These are phyloP conservation scores for Cyclocybe aegerita DNA, from an alignment of 768 basidiomycete genomes.

Conservation along the genomic window DNA sequence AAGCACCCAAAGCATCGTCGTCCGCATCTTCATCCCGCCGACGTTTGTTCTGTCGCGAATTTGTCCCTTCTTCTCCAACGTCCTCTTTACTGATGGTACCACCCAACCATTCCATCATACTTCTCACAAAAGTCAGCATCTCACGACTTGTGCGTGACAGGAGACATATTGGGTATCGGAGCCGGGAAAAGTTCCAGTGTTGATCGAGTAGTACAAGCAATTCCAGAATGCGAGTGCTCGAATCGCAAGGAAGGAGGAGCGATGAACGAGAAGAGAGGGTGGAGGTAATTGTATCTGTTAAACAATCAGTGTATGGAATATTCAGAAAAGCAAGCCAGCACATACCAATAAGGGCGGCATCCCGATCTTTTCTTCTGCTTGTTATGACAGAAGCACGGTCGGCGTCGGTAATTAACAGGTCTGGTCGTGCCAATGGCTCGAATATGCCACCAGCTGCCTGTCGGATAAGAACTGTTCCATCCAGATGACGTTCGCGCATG, in stretches of 20 bases:
- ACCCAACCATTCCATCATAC: conserved; percentile 99
- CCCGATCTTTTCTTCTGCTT: conserved; percentile 86
- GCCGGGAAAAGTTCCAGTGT: conserved; percentile 90
- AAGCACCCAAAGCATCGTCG: conserved; percentile 81
- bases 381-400: conserved; percentile 81
- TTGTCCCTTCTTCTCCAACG: conserved; percentile 73
- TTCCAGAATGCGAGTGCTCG: conserved; percentile 93
- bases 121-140: conserved; percentile 90
- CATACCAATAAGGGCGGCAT: conserved; percentile 82
- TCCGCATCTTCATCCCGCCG: conserved; percentile 69
- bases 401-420: conserved; percentile 92
- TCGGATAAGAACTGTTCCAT: conserved; percentile 86
- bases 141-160: conserved; percentile 88
- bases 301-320: conserved; percentile 3
- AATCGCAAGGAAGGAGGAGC: conserved; percentile 88
- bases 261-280: conserved; percentile 82
- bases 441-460: conserved; percentile 75
- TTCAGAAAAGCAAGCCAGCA: not conserved
- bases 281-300: conserved; percentile 80
- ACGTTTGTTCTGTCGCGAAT: conserved; percentile 53
- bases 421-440: conserved; percentile 85
- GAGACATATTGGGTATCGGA: conserved; percentile 90
- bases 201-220: conserved; percentile 95
- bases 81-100: conserved; percentile 94
- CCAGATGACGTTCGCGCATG: conserved; percentile 92